phyloP scores from a whole-genome alignment of 2,329 filamentous ascomycete genomes.

The Ceratocystis eucalypticola region DNA sequence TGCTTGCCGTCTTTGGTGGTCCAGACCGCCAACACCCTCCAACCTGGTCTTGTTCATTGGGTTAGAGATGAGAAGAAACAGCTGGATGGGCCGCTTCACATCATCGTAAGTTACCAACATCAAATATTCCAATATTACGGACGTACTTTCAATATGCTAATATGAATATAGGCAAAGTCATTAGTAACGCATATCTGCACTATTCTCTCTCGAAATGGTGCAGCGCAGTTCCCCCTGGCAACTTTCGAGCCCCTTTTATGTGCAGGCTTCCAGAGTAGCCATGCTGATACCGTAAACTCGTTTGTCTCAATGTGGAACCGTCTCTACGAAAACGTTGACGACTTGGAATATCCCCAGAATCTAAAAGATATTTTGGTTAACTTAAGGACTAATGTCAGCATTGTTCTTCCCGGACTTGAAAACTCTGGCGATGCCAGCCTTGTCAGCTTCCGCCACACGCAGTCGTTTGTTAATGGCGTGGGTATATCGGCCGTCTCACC shows the following conservation, averaged over 20 bases:
- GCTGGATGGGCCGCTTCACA: constrained; percentile 25
- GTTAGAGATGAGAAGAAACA: constrained; percentile 38
- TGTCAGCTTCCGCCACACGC: constrained; percentile 21
- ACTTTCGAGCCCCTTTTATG: constrained; percentile 42
- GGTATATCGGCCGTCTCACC: constrained; percentile 13
- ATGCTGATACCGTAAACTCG: constrained; percentile 38
- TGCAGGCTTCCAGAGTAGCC: constrained; percentile 46
- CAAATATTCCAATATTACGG: constrained; percentile 10
- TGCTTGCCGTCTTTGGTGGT: constrained; percentile 38
- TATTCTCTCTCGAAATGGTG: constrained; percentile 27
- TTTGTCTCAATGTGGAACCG: constrained; percentile 51
- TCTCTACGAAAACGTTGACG: constrained; percentile 47
- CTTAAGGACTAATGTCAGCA: constrained; percentile 40
- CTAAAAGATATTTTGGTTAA: constrained; percentile 50
- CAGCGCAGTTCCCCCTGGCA: constrained; percentile 34
- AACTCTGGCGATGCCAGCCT: constrained; percentile 23
- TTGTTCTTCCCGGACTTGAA: constrained; percentile 32
- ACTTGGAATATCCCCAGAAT: constrained; percentile 49
- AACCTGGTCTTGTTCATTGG: constrained; percentile 50
- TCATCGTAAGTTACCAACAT: constrained; percentile 31
- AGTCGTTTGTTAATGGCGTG: constrained; percentile 20
- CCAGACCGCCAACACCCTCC: constrained; percentile 44
- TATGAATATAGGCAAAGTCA: constrained; percentile 30
- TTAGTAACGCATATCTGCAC: constrained; percentile 39
- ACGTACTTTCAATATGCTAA: neutral